A percentile compares a stretch with the other conserved stretches of the same genome.
Evolutionary conservation across 2,329 filamentous ascomycete genomes (phyloP).

Genomic region (Neonectria sp.): DNA sequence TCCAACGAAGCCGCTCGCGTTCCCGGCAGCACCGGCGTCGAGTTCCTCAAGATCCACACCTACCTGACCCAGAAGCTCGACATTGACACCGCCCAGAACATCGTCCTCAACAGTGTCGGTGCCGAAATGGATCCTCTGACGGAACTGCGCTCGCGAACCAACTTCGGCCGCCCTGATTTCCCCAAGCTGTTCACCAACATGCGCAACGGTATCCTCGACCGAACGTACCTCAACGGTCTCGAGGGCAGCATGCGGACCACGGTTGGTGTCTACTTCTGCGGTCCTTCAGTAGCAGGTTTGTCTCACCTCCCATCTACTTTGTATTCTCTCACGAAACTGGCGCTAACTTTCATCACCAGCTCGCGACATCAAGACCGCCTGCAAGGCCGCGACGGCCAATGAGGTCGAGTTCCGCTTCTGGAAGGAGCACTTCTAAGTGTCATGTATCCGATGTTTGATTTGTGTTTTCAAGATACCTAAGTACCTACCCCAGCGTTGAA

Average conservation of each 20-base stretch:
- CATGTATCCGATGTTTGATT: constrained; percentile 30
- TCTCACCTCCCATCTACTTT: constrained; percentile 25
- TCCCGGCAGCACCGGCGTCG: constrained; percentile 76
- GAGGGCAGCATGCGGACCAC: constrained; percentile 84
- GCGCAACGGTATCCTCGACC: constrained; percentile 88
- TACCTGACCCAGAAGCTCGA: constrained; percentile 97
- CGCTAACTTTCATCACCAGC: constrained; percentile 69
- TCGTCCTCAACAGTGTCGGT: constrained; percentile 95
- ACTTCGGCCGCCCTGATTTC: constrained; percentile 96
- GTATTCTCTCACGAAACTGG: background rate
- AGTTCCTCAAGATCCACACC: constrained; percentile 98
- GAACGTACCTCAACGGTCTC: constrained; percentile 87
- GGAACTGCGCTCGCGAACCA: constrained; percentile 89
- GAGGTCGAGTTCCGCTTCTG: constrained; percentile 97
- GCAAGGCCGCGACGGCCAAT: constrained; percentile 78
- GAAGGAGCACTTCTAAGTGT: constrained; percentile 88
- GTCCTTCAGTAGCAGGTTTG: constrained; percentile 80
- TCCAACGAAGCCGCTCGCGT: constrained; percentile 78
- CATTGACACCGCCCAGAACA: constrained; percentile 93
- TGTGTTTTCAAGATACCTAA: constrained; percentile 45
- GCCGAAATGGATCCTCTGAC: constrained; percentile 91
- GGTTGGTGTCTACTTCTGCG: constrained; percentile 98
- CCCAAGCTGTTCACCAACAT: constrained; percentile 83
- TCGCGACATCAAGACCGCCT: constrained; percentile 87
- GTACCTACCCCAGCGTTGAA: constrained; percentile 28